A percentile compares a stretch with the other conserved stretches of the same genome.
phyloP scores from a whole-genome alignment of 2,329 filamentous ascomycete genomes.

The Phialophora chinensis region DNA sequence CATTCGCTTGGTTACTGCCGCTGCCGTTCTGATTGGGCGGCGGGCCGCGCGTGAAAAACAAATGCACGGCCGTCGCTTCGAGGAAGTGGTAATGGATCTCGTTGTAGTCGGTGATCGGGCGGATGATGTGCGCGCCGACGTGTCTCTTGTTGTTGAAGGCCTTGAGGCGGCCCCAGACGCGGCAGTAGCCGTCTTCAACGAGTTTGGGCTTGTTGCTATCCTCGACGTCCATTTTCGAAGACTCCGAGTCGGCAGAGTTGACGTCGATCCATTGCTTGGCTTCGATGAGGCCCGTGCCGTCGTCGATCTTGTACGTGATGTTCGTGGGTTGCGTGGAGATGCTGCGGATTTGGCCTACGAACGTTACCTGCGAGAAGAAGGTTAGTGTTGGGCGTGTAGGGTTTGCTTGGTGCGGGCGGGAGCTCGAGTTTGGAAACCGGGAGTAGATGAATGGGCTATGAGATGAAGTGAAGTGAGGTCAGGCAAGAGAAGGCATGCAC shows the following conservation, averaged over 20 bases:
- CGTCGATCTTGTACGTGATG: constrained; percentile 89
- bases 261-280: constrained; percentile 85
- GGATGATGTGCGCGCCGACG: constrained; percentile 79
- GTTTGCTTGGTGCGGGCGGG: neutral
- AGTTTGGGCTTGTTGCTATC: constrained; percentile 57
- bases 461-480: neutral
- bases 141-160: constrained; percentile 82
- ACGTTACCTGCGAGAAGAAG: constrained; percentile 67
- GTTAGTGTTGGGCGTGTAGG: neutral
- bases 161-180: constrained; percentile 84
- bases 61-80: constrained; percentile 85
- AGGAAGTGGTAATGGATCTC: constrained; percentile 92
- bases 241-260: constrained; percentile 46
- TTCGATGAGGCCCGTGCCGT: constrained; percentile 91
- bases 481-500: neutral
- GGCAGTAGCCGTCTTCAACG: constrained; percentile 77
- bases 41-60: constrained; percentile 78
- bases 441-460: neutral
- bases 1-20: constrained; percentile 46
- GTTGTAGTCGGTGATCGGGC: constrained; percentile 82
- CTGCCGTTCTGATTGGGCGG: constrained; percentile 44
- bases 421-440: neutral
- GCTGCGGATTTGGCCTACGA: constrained; percentile 88
- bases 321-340: constrained; percentile 88
- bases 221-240: constrained; percentile 51